These are phyloP conservation scores for Fusarium pseudonygamai DNA, from an alignment of 2,329 filamentous ascomycete genomes.

Conservation along the genomic window DNA sequence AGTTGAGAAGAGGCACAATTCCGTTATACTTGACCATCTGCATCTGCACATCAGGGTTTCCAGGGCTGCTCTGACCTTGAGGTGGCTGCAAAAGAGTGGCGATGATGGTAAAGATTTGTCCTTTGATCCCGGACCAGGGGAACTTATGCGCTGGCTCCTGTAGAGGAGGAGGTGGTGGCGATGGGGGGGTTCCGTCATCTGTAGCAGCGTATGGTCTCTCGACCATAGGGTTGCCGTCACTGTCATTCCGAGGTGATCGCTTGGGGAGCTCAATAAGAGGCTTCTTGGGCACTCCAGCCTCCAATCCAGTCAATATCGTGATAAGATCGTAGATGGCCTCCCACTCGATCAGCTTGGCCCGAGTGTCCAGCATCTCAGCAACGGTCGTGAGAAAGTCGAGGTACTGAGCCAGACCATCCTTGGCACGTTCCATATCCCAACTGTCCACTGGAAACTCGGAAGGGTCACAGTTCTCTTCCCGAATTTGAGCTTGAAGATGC, in stretches of 20 bases:
- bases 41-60: constrained; percentile 80
- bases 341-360: constrained; percentile 88
- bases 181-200: constrained; percentile 47
- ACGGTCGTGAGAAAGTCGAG: constrained; percentile 92
- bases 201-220: constrained; percentile 69
- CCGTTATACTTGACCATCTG: constrained; percentile 88
- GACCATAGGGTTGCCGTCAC: constrained; percentile 53
- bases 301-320: constrained; percentile 85
- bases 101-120: constrained; percentile 89
- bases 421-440: constrained; percentile 98
- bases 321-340: constrained; percentile 90
- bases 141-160: constrained; percentile 72
- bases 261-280: constrained; percentile 64
- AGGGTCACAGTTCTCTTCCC: constrained; percentile 76
- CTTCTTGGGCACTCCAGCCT: constrained; percentile 87
- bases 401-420: constrained; percentile 93
- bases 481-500: constrained; percentile 90
- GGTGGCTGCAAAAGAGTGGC: constrained; percentile 90
- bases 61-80: constrained; percentile 65
- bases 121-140: constrained; percentile 82
- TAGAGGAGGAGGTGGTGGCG: constrained; percentile 55
- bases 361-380: constrained; percentile 84
- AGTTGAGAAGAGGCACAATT: constrained; percentile 87
- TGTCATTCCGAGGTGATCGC: constrained; percentile 38
- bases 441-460: constrained; percentile 93